A percentile compares a stretch with the other conserved stretches of the same genome.
Conservation (phyloP, 2,329 filamentous ascomycete genomes). For the Colletotrichum neosansevieriae region DNA sequence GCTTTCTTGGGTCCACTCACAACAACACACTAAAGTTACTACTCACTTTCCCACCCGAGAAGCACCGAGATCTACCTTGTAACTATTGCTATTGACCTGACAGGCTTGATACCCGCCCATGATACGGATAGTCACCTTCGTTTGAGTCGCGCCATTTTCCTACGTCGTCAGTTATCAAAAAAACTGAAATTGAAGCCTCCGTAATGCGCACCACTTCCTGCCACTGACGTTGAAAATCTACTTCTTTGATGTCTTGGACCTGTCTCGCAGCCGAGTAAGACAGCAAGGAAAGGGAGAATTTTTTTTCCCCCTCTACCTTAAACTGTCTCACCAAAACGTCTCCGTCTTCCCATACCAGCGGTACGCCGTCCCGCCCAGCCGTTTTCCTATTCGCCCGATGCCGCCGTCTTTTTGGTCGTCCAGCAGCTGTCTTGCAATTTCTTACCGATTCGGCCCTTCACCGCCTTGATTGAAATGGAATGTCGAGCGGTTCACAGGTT, state of each 20-base stretch:
- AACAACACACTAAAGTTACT: too few relatives aligned
- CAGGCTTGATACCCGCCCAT: background rate
- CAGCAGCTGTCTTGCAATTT: slow-evolving; percentile 1
- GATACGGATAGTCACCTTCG: background rate
- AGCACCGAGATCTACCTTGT: background rate
- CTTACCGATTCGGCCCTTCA: background rate
- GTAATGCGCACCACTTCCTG: background rate
- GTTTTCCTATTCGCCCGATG: slow-evolving; percentile 8
- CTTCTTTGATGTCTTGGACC: slow-evolving; percentile 13
- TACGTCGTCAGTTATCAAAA: slow-evolving; percentile 20
- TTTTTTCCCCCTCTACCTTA: background rate
- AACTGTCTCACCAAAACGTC: slow-evolving; percentile 16
- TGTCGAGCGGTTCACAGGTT: background rate
- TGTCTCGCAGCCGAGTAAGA: slow-evolving; percentile 23
- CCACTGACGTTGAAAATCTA: slow-evolving; percentile 28
- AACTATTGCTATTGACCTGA: too few relatives aligned
- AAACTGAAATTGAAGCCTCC: background rate
- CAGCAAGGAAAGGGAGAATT: slow-evolving; percentile 13
- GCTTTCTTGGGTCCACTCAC: too few relatives aligned
- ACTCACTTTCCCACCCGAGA: background rate
- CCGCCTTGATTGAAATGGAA: slow-evolving; percentile 3
- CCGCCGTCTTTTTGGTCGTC: background rate
- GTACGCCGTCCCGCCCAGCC: slow-evolving; percentile 36
- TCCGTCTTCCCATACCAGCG: slow-evolving; percentile 20
- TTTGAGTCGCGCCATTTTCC: background rate